Evolutionary conservation across 1,139 yeast species (phyloP).

Genomic region (Geotrichum aggregatum): DNA sequence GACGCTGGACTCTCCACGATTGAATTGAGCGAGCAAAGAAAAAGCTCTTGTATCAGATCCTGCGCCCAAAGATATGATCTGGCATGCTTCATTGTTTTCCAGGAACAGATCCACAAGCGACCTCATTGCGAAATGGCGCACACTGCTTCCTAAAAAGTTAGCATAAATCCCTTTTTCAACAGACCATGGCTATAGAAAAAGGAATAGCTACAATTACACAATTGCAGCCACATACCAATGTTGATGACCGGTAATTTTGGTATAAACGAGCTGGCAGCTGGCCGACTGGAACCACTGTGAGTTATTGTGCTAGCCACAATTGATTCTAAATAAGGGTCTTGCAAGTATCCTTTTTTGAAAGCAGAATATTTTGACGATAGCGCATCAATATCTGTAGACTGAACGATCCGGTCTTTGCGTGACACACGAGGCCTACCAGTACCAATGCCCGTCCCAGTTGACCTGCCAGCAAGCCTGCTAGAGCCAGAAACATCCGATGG

Average conservation of each 20-base stretch:
- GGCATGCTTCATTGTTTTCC: slow-evolving; percentile 38
- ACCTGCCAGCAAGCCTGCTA: no score
- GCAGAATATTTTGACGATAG: slow-evolving; percentile 68
- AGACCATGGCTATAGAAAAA: no score
- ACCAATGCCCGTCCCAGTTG: background rate
- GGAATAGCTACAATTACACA: no score
- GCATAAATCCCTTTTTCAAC: background rate
- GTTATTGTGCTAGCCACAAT: slow-evolving; percentile 43
- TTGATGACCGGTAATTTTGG: slow-evolving; percentile 74
- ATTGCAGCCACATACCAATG: slow-evolving; percentile 40
- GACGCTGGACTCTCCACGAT: slow-evolving; percentile 4
- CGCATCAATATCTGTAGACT: slow-evolving; percentile 84
- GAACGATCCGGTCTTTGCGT: slow-evolving; percentile 47
- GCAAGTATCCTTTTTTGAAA: slow-evolving; percentile 49
- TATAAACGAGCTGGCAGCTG: slow-evolving; percentile 31
- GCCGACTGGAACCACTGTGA: slow-evolving; percentile 26
- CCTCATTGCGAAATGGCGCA: slow-evolving; percentile 65
- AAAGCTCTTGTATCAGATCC: slow-evolving; percentile 90
- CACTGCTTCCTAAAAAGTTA: slow-evolving; percentile 61
- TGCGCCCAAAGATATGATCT: slow-evolving; percentile 83
- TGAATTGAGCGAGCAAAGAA: slow-evolving; percentile 38
- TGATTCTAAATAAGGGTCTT: slow-evolving; percentile 49
- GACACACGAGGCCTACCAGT: slow-evolving; percentile 13
- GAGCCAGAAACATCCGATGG: no score
- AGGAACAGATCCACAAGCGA: slow-evolving; percentile 51